phyloP scores from a whole-genome alignment of 2,329 filamentous ascomycete genomes.

The Macrophomina tecta region DNA sequence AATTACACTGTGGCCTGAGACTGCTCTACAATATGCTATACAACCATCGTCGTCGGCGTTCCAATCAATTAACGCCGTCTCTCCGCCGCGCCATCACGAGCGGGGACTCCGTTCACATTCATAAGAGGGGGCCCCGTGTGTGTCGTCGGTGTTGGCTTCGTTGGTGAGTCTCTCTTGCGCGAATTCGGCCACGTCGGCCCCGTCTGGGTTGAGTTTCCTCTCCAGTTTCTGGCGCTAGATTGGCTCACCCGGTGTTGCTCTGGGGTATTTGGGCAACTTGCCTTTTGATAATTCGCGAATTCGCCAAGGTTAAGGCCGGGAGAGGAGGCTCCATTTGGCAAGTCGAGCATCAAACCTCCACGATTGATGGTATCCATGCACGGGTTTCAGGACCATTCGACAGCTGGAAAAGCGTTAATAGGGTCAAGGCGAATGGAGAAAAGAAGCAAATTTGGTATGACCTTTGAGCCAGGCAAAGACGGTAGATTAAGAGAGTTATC shows the following conservation, averaged over 20 bases:
- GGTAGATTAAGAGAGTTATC: conserved; percentile 19
- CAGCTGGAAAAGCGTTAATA: neutral
- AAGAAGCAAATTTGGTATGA: neutral
- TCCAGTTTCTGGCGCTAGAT: conserved; percentile 35
- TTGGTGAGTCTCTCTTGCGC: conserved; percentile 57
- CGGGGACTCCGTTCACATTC: neutral
- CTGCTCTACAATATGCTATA: conserved; percentile 8
- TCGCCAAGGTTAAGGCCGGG: neutral
- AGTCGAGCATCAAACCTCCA: conserved; percentile 7
- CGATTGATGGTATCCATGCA: neutral
- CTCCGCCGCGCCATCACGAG: neutral
- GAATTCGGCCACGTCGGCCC: conserved; percentile 46
- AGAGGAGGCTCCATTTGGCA: conserved; percentile 6
- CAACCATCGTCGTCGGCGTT: conserved; percentile 16
- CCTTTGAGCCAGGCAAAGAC: neutral
- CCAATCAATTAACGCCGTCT: neutral
- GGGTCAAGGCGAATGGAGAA: neutral
- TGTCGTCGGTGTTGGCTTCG: conserved; percentile 61
- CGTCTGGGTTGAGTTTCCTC: conserved; percentile 35
- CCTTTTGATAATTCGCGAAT: neutral
- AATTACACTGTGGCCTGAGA: neutral
- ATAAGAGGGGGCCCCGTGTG: conserved; percentile 42
- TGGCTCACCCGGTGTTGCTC: conserved; percentile 4
- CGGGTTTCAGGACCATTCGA: neutral
- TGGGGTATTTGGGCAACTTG: neutral